These are phyloP conservation scores for Pseudogymnoascus sp. DNA, from an alignment of 2,329 filamentous ascomycete species.

Conservation along the genomic window DNA sequence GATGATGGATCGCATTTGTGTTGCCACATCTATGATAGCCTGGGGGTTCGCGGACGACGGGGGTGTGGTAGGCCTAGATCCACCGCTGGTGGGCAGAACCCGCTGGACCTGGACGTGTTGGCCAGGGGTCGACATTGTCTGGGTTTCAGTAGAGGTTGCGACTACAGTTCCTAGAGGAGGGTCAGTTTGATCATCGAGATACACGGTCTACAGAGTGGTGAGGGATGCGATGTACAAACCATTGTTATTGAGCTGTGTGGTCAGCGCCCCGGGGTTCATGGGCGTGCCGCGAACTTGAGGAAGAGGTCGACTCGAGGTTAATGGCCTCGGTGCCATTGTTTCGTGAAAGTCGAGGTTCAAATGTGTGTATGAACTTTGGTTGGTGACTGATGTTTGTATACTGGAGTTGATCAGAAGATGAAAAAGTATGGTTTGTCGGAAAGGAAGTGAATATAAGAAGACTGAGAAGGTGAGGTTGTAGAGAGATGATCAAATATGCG, in stretches of 20 bases:
- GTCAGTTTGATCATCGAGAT: not conserved
- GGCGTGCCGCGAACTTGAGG: slow-evolving; percentile 1
- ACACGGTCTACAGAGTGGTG: not conserved
- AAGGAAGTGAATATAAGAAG: not conserved
- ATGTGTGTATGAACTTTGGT: not conserved
- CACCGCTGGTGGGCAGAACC: not conserved
- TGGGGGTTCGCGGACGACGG: not conserved
- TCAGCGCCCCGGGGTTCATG: not conserved
- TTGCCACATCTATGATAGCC: not conserved
- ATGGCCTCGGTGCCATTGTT: not conserved
- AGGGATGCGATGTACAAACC: not conserved
- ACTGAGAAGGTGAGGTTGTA: not conserved
- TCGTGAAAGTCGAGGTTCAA: not conserved
- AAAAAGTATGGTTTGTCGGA: not conserved
- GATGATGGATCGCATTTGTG: slow-evolving; percentile 2
- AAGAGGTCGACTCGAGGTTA: not conserved
- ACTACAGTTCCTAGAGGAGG: not conserved
- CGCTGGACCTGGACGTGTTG: not conserved
- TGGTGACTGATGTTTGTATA: not conserved
- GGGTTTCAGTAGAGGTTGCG: not conserved
- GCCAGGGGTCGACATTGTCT: not conserved
- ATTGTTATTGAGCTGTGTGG: not conserved
- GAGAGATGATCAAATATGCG: not conserved
- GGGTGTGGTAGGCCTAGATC: not conserved
- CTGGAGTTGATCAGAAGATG: not conserved